These are phyloP conservation scores for Trichaptum fuscoviolaceum DNA, from an alignment of 768 basidiomycete species.

Conservation along the genomic window DNA sequence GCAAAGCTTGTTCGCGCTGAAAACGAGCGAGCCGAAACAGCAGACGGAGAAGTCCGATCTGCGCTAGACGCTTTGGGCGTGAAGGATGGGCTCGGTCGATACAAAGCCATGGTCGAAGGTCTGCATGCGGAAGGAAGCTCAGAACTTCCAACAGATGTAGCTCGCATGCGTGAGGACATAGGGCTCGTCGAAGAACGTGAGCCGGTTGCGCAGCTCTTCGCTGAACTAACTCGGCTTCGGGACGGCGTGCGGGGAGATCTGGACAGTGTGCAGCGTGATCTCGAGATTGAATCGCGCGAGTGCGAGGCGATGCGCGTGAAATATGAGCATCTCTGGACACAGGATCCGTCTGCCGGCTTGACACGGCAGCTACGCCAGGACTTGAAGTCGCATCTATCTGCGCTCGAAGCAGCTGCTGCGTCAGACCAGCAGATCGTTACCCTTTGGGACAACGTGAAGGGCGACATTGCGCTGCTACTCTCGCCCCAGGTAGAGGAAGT, in stretches of 20 bases:
- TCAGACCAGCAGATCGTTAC: constrained; percentile 73
- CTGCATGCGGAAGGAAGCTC: constrained; percentile 51
- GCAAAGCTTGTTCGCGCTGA: constrained; percentile 89
- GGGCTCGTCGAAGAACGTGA: constrained; percentile 61
- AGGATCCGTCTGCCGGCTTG: constrained; percentile 71
- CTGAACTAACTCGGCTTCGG: constrained; percentile 55
- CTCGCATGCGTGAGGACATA: constrained; percentile 73
- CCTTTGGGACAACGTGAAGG: constrained; percentile 66
- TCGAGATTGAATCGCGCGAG: constrained; percentile 80
- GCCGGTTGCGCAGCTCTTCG: constrained; percentile 57
- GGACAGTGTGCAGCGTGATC: constrained; percentile 52
- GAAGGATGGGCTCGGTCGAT: constrained; percentile 62
- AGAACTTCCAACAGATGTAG: constrained; percentile 66
- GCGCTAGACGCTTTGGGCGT: constrained; percentile 80
- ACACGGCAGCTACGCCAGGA: constrained; percentile 72
- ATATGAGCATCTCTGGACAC: constrained; percentile 83
- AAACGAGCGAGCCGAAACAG: constrained; percentile 79
- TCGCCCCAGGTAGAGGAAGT: constrained; percentile 58
- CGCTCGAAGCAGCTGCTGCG: constrained; percentile 68
- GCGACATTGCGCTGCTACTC: constrained; percentile 59
- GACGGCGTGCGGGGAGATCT: constrained; percentile 54
- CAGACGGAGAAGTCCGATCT: constrained; percentile 75
- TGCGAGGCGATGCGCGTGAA: constrained; percentile 87
- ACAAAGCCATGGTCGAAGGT: constrained; percentile 65
- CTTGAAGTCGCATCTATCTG: constrained; percentile 65